Base-by-base conservation (phyloP, 805 yeast genomes). In the Grigorovia transvaalensis region DNA sequence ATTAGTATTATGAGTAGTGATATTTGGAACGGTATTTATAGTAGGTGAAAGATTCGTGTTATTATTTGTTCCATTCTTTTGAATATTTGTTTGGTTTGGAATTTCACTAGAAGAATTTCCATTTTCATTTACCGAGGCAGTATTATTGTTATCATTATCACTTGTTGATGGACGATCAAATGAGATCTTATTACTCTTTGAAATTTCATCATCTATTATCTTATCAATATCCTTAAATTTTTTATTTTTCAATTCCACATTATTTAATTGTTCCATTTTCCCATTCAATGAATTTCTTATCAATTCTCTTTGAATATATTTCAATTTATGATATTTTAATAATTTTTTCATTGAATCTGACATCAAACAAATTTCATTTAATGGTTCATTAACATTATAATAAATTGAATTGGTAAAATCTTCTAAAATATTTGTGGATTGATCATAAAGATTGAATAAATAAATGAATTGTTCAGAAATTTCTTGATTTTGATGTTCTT, bases 341-440 rank as follows among this genome's bases (percentile, higher is more conserved):
- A 68, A 49, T 44, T 65, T 64, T 50, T 63, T 57, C 4, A 63
- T 65, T 1, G 69, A 62, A 1, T 61, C 62, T 2, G 69, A 65
- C 61, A 63, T 58, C 30, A 57, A 61, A 12, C 61, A 67, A 11
- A 60, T 56, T 41, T 67, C 71, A 53, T 62, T 60, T 18, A 67
- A 55, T 8, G 67, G 66, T 48, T 67, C 71, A 50, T 62, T 57
- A 30, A 67, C 57, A 48, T 65, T 65, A 54, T 65, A 66, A 49
- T 66, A 65, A 18, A 66, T 51, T 20, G 55, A 52, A 15, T 66
- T 65, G 6, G 63, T 69, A 1, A 65, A 46, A 9, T 55, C 55
- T 49, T 65, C 68, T 45, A 64, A 47, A 33, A 60, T 51, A 9
- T 53, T 44, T 1, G 66, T 50, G 11, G 59, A 52, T 40, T 62